Conservation (phyloP, 768 basidiomycete species). For the Leccinum rimulosum region DNA sequence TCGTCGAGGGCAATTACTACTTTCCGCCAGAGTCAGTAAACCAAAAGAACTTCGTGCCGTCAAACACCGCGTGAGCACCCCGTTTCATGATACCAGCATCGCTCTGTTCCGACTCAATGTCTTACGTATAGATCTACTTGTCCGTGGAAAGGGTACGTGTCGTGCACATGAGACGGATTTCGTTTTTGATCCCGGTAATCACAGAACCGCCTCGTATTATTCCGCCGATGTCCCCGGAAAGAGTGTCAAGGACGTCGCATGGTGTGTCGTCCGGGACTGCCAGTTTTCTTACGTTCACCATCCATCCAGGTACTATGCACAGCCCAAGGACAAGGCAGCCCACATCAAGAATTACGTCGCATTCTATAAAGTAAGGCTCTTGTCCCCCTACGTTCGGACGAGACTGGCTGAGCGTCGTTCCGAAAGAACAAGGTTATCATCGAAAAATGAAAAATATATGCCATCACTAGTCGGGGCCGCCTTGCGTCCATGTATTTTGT, state of each 20-base stretch:
- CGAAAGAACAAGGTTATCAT: conserved; percentile 22
- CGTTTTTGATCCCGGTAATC: conserved; percentile 1
- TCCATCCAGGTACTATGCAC: conserved; percentile 64
- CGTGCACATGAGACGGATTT: neutral
- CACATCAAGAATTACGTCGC: conserved; percentile 67
- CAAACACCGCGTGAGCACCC: conserved; percentile 48
- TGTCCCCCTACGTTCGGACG: neutral
- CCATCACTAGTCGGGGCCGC: too few species aligned
- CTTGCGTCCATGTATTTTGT: too few species aligned
- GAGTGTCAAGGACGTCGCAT: conserved; percentile 57
- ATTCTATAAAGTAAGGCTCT: conserved; percentile 64
- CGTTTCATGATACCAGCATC: neutral
- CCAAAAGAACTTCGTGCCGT: conserved; percentile 44
- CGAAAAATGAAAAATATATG: conserved; percentile 7
- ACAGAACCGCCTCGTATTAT: conserved; percentile 66
- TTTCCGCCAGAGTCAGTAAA: conserved; percentile 61
- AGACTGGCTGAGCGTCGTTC: neutral
- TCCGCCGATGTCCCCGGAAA: conserved; percentile 50
- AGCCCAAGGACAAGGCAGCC: conserved; percentile 53
- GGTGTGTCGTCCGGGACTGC: conserved; percentile 39
- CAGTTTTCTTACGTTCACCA: neutral
- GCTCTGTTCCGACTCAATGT: neutral
- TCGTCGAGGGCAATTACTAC: conserved; percentile 71
- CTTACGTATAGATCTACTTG: conserved; percentile 45
- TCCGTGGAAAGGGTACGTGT: conserved; percentile 67